Evolutionary conservation across 1,284 basidiomycete genomes (phyloP).

Genomic region (Apiotrichum mycotoxinovorans): DNA sequence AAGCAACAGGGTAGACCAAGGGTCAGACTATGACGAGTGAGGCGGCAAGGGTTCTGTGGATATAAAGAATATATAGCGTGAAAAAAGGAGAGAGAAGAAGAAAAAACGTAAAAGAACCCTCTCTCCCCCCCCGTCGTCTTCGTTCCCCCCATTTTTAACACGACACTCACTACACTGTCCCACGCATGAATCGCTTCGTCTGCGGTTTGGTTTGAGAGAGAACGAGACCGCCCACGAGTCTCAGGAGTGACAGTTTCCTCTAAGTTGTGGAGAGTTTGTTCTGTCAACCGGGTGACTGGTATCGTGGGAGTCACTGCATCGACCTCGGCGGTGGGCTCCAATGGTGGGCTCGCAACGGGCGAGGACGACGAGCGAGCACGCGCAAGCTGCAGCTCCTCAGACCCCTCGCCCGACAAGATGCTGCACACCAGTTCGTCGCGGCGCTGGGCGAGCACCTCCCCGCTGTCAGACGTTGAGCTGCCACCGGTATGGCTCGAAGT

Average conservation of each 20-base stretch:
- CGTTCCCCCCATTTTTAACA: too few species aligned
- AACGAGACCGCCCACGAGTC: slow-evolving; percentile 8
- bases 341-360: neutral
- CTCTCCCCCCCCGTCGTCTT: too few species aligned
- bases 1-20: neutral
- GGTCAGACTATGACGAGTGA: neutral
- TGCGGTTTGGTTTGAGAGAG: neutral
- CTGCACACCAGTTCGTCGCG: slow-evolving; percentile 16
- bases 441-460: slow-evolving; percentile 10
- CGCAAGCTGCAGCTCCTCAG: neutral
- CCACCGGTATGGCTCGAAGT: slow-evolving; percentile 4
- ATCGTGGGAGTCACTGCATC: too few species aligned
- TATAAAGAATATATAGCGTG: neutral
- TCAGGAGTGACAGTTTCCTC: neutral
- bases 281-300: too few species aligned
- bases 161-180: slow-evolving; percentile 49
- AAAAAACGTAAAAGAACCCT: too few species aligned
- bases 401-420: slow-evolving; percentile 3
- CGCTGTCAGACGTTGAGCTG: slow-evolving; percentile 1
- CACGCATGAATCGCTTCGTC: slow-evolving; percentile 34
- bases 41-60: neutral
- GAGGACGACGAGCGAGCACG: neutral
- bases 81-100: too few species aligned
- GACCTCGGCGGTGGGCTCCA: too few species aligned
- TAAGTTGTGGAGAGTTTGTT: too few species aligned